Evolutionary conservation across 768 basidiomycete species (phyloP).

Genomic region (Strobilomyces dryophilus): DNA sequence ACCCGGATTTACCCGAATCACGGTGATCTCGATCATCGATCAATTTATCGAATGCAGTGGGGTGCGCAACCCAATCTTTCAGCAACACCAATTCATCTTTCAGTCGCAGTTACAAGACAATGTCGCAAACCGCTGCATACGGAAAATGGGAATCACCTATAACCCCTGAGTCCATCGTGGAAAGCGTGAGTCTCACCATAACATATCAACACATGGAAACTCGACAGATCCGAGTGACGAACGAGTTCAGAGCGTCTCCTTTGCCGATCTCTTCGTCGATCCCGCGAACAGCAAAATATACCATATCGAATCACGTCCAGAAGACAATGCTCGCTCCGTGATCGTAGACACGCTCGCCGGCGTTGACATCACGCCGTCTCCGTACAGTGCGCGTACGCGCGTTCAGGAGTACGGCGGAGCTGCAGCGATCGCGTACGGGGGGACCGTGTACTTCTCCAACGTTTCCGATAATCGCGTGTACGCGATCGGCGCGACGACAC

Average conservation of each 20-base stretch:
- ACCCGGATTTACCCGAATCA: too few species aligned
- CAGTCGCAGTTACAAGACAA: not conserved
- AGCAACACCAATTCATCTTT: too few species aligned
- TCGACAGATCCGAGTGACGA: too few species aligned
- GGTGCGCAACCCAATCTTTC: too few species aligned
- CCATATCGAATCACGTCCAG: constrained; percentile 57
- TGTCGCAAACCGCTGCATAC: constrained; percentile 42
- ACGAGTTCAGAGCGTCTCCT: constrained; percentile 23
- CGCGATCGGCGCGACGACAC: constrained; percentile 22
- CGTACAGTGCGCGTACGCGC: constrained; percentile 52
- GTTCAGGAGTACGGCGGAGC: constrained; percentile 76
- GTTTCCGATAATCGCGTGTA: constrained; percentile 52
- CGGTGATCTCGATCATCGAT: too few species aligned
- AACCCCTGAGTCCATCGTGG: constrained; percentile 47
- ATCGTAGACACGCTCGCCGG: constrained; percentile 47
- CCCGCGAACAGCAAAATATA: constrained; percentile 42
- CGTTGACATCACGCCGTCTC: constrained; percentile 49
- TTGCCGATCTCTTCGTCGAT: constrained; percentile 52
- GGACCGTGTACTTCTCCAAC: constrained; percentile 57
- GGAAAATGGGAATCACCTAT: constrained; percentile 63
- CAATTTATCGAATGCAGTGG: too few species aligned
- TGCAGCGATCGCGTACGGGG: constrained; percentile 48
- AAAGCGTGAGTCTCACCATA: constrained; percentile 34
- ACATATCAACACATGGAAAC: too few species aligned
- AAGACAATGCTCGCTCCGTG: constrained; percentile 50